Conservation (phyloP, 495 filamentous ascomycete species). For the Daldinia loculata region DNA sequence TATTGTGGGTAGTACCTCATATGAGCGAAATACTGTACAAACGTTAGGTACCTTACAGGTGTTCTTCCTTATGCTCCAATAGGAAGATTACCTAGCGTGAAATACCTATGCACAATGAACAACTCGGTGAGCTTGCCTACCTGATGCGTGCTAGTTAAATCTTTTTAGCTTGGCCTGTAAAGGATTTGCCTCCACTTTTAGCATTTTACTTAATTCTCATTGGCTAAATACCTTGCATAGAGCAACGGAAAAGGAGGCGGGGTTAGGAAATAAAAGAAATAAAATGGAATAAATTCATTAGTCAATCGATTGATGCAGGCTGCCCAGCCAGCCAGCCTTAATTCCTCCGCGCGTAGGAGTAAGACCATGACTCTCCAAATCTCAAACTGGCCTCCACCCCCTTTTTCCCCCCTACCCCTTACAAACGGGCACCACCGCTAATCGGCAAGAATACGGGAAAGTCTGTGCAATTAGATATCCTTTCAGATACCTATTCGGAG, state of each 20-base stretch:
- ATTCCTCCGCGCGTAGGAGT: constrained; percentile 18
- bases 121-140: constrained; percentile 3
- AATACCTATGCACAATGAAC: too few species aligned
- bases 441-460: constrained; percentile 24
- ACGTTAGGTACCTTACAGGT: background rate
- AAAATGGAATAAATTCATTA: constrained; percentile 7
- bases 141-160: background rate
- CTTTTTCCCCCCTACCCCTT: constrained; percentile 12
- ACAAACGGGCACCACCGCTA: constrained; percentile 10
- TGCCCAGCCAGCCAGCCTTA: constrained; percentile 13
- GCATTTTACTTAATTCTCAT: background rate
- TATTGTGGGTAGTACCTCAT: too few species aligned
- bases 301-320: constrained; percentile 1
- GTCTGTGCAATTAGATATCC: constrained; percentile 24
- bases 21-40: too few species aligned
- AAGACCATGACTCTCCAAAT: constrained; percentile 21
- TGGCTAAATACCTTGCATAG: constrained; percentile 1
- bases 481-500: constrained; percentile 6
- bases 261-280: background rate
- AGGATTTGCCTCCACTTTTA: background rate
- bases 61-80: background rate
- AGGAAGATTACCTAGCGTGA: background rate
- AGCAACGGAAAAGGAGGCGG: constrained; percentile 1
- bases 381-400: constrained; percentile 38
- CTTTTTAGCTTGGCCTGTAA: background rate